These are phyloP conservation scores for Ailanthus altissimus DNA, from an alignment of 345 rosid genomes.

Conservation along the genomic window DNA sequence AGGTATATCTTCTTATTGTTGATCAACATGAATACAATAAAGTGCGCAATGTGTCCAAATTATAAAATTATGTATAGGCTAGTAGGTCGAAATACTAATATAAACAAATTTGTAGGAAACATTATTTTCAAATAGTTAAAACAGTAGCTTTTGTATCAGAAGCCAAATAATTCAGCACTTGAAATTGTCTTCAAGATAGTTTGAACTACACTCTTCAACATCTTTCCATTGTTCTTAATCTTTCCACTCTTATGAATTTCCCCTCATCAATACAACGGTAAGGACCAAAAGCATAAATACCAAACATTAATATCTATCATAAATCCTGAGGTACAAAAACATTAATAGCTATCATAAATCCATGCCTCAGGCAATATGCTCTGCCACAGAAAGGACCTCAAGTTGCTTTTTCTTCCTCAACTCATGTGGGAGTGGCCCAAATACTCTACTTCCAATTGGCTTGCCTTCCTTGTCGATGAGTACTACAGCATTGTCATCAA, in stretches of 20 bases:
- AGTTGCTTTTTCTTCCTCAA: slow-evolving; percentile 85
- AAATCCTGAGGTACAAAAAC: slow-evolving; percentile 7
- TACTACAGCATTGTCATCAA: slow-evolving; percentile 89
- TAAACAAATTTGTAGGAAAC: neutral
- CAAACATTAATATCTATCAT: neutral
- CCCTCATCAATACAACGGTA: neutral
- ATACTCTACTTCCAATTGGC: slow-evolving; percentile 79
- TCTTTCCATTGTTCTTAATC: neutral
- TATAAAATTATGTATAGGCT: neutral
- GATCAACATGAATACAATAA: neutral
- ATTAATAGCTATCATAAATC: neutral
- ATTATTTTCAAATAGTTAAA: neutral
- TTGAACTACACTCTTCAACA: neutral
- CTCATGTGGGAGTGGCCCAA: slow-evolving; percentile 93
- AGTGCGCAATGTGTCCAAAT: neutral
- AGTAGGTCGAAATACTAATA: neutral
- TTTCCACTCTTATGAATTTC: neutral
- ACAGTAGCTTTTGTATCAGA: neutral
- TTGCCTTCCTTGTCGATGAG: slow-evolving; percentile 74
- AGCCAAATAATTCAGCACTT: neutral
- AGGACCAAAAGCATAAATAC: neutral
- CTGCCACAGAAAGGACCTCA: slow-evolving; percentile 81
- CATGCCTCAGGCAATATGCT: slow-evolving; percentile 69
- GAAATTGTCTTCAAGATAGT: neutral
- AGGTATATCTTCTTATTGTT: neutral